Evolutionary conservation across 116 monocot genomes (phyloP).

Genomic region (Trichopus zeylanicus): DNA sequence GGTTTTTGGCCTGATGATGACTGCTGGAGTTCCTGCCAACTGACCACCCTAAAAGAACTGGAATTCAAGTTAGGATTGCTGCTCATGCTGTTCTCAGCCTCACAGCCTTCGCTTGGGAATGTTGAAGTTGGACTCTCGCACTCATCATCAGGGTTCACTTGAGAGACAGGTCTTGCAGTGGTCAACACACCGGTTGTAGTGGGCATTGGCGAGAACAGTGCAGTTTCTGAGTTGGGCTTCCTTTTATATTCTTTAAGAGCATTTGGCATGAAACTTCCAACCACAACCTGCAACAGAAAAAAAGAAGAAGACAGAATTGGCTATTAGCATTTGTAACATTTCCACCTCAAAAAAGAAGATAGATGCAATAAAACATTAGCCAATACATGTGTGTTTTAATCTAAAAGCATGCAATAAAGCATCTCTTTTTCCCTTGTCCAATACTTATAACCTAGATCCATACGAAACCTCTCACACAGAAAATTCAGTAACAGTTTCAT

Average conservation of each 20-base stretch:
- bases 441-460: too few species aligned
- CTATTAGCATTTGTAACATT: not conserved
- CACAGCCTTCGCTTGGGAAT: slow-evolving; percentile 10
- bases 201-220: slow-evolving; percentile 9
- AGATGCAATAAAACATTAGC: too few species aligned
- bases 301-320: not conserved
- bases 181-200: slow-evolving; percentile 16
- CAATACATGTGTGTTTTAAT: too few species aligned
- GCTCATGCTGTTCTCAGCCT: slow-evolving; percentile 9
- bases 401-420: too few species aligned
- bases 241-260: slow-evolving; percentile 37
- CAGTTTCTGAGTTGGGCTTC: slow-evolving; percentile 22
- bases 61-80: slow-evolving; percentile 6
- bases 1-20: slow-evolving; percentile 28
- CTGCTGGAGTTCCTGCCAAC: slow-evolving; percentile 41
- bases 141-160: slow-evolving; percentile 25
- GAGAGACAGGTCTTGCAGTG: slow-evolving; percentile 32
- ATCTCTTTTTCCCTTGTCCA: too few species aligned
- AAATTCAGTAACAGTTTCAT: too few species aligned
- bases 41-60: slow-evolving; percentile 10
- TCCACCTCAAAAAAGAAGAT: too few species aligned
- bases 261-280: slow-evolving; percentile 72
- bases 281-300: slow-evolving; percentile 38
- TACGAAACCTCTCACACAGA: too few species aligned
- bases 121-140: slow-evolving; percentile 20